Evolutionary conservation across 139 green algal species (phyloP).

Genomic region (Tetradesmus obliquus): DNA sequence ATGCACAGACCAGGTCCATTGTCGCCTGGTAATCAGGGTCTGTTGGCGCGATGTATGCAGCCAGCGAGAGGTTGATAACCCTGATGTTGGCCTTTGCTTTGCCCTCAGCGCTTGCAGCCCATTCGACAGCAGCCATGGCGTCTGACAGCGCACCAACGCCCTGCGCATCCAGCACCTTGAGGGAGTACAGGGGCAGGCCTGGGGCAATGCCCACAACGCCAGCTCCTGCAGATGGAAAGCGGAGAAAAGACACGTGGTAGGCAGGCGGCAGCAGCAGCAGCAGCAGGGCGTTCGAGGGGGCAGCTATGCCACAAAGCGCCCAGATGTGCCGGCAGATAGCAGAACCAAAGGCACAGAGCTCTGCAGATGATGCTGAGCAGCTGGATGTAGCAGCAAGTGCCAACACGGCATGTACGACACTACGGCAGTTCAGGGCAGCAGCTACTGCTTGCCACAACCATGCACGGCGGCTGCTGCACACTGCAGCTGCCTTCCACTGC

Average conservation of each 20-base stretch:
- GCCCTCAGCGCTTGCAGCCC: neutral
- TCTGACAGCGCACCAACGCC: neutral
- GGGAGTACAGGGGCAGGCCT: neutral
- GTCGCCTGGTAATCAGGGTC: neutral
- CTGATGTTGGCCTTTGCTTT: neutral
- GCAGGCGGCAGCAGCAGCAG: neutral
- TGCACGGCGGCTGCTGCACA: neutral
- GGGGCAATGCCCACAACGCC: constrained; percentile 5
- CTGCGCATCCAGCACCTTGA: constrained; percentile 9
- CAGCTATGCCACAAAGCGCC: too few relatives aligned
- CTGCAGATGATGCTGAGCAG: too few relatives aligned
- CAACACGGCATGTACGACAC: too few relatives aligned
- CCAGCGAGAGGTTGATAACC: constrained; percentile 10
- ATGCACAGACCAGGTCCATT: neutral
- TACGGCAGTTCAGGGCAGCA: too few relatives aligned
- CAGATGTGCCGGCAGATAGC: too few relatives aligned
- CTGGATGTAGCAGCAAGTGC: too few relatives aligned
- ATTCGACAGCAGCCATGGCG: neutral
- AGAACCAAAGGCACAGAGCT: too few relatives aligned
- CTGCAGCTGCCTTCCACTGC: neutral
- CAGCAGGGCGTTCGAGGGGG: neutral
- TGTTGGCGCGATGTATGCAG: neutral
- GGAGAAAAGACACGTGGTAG: neutral
- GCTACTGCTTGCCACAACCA: neutral
- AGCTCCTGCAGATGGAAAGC: neutral